Evolutionary conservation across 2,329 filamentous ascomycete genomes (phyloP).

Genomic region (Aspergillus ustus): DNA sequence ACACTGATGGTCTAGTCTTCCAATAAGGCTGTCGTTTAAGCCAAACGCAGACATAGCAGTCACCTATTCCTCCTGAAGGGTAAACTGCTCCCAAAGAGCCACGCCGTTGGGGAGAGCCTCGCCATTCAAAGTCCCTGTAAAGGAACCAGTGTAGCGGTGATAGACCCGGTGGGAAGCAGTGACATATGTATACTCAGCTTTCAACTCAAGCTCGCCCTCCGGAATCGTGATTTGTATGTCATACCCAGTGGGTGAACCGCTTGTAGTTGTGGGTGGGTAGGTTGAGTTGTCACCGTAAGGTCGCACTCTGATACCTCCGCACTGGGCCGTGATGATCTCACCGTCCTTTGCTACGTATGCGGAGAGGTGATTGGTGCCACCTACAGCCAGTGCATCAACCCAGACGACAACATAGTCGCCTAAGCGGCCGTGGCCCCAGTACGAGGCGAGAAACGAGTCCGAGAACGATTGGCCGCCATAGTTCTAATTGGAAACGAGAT

Average conservation of each 20-base stretch:
- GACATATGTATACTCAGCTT: neutral
- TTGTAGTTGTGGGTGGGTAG: constrained; percentile 2
- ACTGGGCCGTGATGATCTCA: constrained; percentile 2
- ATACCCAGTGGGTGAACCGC: neutral
- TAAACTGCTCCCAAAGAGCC: constrained; percentile 2
- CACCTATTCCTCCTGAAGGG: neutral
- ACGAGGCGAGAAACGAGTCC: neutral
- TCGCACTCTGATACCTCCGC: neutral
- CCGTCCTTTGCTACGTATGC: constrained; percentile 1
- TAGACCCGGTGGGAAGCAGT: neutral
- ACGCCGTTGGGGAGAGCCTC: neutral
- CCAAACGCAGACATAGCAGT: neutral
- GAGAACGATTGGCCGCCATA: neutral
- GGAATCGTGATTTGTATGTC: neutral
- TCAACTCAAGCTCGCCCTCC: neutral
- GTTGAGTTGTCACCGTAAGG: constrained; percentile 8
- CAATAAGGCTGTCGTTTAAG: neutral
- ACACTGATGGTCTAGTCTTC: neutral
- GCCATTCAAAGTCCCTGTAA: constrained; percentile 1
- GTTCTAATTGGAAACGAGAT: neutral
- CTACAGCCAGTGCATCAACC: neutral
- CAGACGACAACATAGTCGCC: constrained; percentile 2
- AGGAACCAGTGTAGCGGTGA: neutral
- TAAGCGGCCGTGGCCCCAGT: constrained; percentile 1
- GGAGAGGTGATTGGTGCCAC: neutral